Percentiles rank a stretch among this genome's conserved stretches.
These are phyloP conservation scores for Lepiota venenata DNA, from an alignment of 768 basidiomycete genomes.

Conservation along the genomic window DNA sequence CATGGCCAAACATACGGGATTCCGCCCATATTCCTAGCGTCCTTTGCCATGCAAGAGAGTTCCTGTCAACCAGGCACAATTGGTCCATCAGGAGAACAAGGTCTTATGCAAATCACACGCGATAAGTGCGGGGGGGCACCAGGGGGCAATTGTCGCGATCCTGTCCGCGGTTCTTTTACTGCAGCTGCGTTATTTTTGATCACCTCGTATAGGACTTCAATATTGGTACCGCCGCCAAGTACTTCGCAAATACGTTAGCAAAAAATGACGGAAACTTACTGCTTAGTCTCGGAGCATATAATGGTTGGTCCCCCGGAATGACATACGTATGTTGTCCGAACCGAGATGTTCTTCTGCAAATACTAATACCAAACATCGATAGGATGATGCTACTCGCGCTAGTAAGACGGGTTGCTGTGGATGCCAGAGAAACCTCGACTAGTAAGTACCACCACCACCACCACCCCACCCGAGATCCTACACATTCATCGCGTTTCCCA, in stretches of 20 bases:
- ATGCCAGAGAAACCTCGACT: slow-evolving; percentile 86
- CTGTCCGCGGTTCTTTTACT: slow-evolving; percentile 28
- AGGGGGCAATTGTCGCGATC: slow-evolving; percentile 36
- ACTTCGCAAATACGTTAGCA: slow-evolving; percentile 48
- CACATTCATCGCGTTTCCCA: slow-evolving; percentile 21
- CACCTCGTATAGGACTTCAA: slow-evolving; percentile 55
- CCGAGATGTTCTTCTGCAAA: background rate
- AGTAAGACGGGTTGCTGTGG: slow-evolving; percentile 50
- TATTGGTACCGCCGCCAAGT: slow-evolving; percentile 59
- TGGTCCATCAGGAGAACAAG: slow-evolving; percentile 81
- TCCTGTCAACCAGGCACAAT: slow-evolving; percentile 61
- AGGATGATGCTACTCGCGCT: slow-evolving; percentile 59
- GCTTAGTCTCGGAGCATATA: slow-evolving; percentile 63
- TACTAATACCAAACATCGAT: slow-evolving; percentile 3
- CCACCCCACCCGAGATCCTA: background rate
- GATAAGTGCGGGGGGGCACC: slow-evolving; percentile 72
- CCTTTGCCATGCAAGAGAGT: slow-evolving; percentile 87
- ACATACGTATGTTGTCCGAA: slow-evolving; percentile 42
- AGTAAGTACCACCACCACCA: slow-evolving; percentile 43
- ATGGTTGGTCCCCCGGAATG: slow-evolving; percentile 63
- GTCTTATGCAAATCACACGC: slow-evolving; percentile 79
- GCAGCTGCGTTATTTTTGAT: background rate
- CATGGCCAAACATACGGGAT: slow-evolving; percentile 46
- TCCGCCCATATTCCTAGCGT: slow-evolving; percentile 75
- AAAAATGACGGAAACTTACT: slow-evolving; percentile 53